phyloP scores from a whole-genome alignment of 1,284 basidiomycete species.

The Lentinus polychrous region DNA sequence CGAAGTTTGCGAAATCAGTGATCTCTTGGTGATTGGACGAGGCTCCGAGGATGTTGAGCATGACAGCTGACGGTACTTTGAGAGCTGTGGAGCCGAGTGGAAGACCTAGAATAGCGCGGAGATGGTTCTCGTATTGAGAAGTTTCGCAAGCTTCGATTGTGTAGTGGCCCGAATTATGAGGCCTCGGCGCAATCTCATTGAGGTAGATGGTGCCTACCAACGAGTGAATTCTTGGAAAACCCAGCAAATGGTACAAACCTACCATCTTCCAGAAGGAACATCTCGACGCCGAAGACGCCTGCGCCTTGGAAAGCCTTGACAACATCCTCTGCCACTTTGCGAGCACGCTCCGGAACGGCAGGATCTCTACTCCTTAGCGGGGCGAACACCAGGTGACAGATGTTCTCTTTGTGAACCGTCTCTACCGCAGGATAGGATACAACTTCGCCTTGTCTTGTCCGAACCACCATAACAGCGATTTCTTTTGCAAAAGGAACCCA shows the following conservation, averaged over 20 bases:
- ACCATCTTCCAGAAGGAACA: conserved; percentile 93
- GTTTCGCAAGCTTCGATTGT: conserved; percentile 98
- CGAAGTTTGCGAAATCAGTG: conserved; percentile 44
- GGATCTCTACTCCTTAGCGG: conserved; percentile 64
- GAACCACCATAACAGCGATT: conserved; percentile 97
- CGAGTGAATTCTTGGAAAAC: conserved; percentile 2
- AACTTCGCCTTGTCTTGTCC: conserved; percentile 70
- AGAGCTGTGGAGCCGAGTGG: conserved; percentile 88
- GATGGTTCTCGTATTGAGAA: conserved; percentile 97
- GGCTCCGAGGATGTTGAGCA: conserved; percentile 92
- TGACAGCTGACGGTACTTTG: conserved; percentile 82
- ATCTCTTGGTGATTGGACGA: conserved; percentile 63
- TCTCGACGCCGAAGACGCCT: conserved; percentile 96
- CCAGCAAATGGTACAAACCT: conserved; percentile 19
- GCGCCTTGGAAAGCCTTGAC: conserved; percentile 82
- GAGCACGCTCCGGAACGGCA: conserved; percentile 56
- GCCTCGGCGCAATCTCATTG: conserved; percentile 98
- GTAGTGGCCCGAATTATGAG: conserved; percentile 98
- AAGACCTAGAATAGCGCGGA: conserved; percentile 89
- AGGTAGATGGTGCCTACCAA: conserved; percentile 68
- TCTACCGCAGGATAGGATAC: conserved; percentile 90
- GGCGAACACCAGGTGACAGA: conserved; percentile 90
- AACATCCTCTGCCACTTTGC: conserved; percentile 76
- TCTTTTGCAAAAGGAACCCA: conserved; percentile 90
- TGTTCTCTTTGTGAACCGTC: conserved; percentile 92